Evolutionary conservation across 1,284 basidiomycete species (phyloP).

Genomic region (Fomitopsis betulina): DNA sequence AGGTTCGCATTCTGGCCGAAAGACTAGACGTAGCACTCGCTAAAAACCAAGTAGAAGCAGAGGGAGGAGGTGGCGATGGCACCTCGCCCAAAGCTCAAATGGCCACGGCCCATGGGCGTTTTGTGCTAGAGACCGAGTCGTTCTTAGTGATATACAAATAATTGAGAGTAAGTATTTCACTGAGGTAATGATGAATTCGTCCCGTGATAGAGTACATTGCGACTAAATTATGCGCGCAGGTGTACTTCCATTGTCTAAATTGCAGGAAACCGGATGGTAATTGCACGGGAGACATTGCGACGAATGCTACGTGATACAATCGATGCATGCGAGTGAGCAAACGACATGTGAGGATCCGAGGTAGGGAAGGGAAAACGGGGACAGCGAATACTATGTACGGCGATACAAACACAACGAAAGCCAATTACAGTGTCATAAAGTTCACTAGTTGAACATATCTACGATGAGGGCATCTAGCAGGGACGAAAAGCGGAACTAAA

Average conservation of each 20-base stretch:
- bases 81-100: no score
- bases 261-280: background rate
- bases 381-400: conserved; percentile 1
- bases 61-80: no score
- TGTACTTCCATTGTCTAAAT: background rate
- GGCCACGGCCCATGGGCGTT: no score
- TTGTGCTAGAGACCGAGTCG: no score
- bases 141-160: no score
- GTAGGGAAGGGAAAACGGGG: background rate
- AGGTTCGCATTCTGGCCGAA: no score
- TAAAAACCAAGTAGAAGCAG: no score
- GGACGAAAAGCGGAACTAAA: background rate
- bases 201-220: no score
- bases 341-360: conserved; percentile 2
- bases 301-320: conserved; percentile 15
- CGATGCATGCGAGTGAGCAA: conserved; percentile 4
- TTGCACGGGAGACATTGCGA: conserved; percentile 1
- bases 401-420: conserved; percentile 1
- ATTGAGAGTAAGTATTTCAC: no score
- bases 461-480: background rate
- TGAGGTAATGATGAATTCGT: no score
- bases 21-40: no score
- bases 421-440: conserved; percentile 9
- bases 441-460: conserved; percentile 4
- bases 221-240: background rate